Conservation (phyloP, 768 basidiomycete species). For the Cyathus striatus region DNA sequence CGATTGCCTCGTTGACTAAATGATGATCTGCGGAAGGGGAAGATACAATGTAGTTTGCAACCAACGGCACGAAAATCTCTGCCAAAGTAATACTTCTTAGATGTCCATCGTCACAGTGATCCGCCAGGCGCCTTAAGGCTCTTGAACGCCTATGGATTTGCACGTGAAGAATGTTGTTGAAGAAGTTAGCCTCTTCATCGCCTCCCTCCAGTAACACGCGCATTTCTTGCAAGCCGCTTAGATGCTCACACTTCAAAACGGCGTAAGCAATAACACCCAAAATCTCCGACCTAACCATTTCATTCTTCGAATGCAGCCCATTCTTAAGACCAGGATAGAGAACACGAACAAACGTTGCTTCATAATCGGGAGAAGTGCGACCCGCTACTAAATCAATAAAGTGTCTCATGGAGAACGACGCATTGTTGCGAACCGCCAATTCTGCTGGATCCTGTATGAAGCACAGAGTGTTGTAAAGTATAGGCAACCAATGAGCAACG, state of each 20-base stretch:
- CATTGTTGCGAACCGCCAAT: conserved; percentile 78
- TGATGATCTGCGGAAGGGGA: conserved; percentile 71
- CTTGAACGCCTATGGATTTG: conserved; percentile 87
- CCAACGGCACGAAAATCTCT: conserved; percentile 84
- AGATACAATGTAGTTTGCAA: conserved; percentile 73
- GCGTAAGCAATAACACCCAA: conserved; percentile 75
- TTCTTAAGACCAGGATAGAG: conserved; percentile 80
- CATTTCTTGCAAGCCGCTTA: conserved; percentile 73
- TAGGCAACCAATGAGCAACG: conserved; percentile 67
- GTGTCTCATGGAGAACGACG: conserved; percentile 68
- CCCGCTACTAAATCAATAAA: conserved; percentile 64
- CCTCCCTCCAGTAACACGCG: conserved; percentile 74
- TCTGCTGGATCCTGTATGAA: conserved; percentile 90
- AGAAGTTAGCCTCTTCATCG: conserved; percentile 94
- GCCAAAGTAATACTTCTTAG: conserved; percentile 66
- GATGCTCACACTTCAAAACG: conserved; percentile 55
- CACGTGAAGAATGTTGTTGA: conserved; percentile 92
- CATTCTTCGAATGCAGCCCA: conserved; percentile 71
- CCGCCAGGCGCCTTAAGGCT: conserved; percentile 80
- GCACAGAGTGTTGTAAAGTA: conserved; percentile 78
- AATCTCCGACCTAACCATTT: conserved; percentile 83
- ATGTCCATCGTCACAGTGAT: conserved; percentile 61
- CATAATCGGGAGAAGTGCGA: conserved; percentile 35
- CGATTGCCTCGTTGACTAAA: conserved; percentile 86
- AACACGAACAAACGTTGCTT: conserved; percentile 53